A percentile compares a stretch with the other conserved stretches of the same genome.
Evolutionary conservation across 2,329 filamentous ascomycete genomes (phyloP).

Genomic region (Beauveria sp.): DNA sequence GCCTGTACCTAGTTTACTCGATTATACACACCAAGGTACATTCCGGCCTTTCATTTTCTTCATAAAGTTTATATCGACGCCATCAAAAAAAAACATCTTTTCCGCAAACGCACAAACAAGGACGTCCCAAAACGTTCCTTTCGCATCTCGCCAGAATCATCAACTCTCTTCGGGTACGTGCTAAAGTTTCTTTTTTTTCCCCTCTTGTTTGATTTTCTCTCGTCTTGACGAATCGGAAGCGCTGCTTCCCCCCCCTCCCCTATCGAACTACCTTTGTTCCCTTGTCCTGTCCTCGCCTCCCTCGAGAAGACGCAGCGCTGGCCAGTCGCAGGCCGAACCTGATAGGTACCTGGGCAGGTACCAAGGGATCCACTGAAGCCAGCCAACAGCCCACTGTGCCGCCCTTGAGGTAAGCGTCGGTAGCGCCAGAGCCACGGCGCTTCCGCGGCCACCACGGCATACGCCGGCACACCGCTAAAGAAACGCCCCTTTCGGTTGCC

Average conservation of each 20-base stretch:
- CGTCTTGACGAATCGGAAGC: too few species aligned
- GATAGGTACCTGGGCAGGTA: too few species aligned
- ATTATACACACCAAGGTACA: not conserved
- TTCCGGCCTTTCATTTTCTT: not conserved
- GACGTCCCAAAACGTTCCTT: not conserved
- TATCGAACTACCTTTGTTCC: not conserved
- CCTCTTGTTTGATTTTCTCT: not conserved
- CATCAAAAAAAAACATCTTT: not conserved
- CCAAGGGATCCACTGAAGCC: not conserved
- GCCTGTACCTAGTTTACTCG: slow-evolving; percentile 9
- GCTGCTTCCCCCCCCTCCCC: not conserved
- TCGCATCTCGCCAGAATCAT: not conserved
- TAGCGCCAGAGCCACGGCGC: not conserved
- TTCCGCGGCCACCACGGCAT: not conserved
- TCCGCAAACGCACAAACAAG: not conserved
- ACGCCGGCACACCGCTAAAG: not conserved
- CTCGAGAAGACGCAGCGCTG: not conserved
- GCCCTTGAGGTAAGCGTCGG: too few species aligned
- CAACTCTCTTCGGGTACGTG: not conserved
- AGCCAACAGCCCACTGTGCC: not conserved
- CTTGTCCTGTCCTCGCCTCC: not conserved
- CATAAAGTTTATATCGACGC: not conserved
- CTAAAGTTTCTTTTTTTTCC: not conserved
- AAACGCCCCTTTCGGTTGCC: too few species aligned
- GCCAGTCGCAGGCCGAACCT: too few species aligned